Conservation (phyloP, 179 eudicot species). For the Dionaea muscipula region DNA sequence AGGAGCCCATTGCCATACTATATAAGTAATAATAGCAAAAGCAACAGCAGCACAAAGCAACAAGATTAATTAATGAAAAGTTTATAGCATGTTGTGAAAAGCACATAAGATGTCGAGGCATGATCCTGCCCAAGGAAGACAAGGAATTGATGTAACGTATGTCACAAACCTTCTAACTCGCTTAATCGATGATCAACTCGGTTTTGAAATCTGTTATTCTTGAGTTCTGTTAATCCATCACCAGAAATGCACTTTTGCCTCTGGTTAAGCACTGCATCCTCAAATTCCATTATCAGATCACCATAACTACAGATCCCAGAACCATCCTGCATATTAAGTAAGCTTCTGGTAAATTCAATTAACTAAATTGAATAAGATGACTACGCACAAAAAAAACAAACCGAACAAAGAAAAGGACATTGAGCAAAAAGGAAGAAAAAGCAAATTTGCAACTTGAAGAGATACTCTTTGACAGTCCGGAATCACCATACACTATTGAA, state of each 20-base stretch:
- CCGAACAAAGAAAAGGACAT: too few species aligned
- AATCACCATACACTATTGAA: too few species aligned
- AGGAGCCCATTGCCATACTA: too few species aligned
- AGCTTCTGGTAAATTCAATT: not conserved
- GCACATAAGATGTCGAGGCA: too few species aligned
- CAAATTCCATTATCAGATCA: slow-evolving; percentile 66
- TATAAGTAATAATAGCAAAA: too few species aligned
- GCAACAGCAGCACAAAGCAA: not conserved
- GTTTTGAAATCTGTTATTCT: slow-evolving; percentile 52
- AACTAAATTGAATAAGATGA: not conserved
- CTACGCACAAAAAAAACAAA: not conserved
- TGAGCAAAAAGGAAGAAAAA: too few species aligned
- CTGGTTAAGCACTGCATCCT: slow-evolving; percentile 68
- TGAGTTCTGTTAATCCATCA: slow-evolving; percentile 34
- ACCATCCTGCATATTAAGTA: slow-evolving; percentile 30
- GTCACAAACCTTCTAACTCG: slow-evolving; percentile 90
- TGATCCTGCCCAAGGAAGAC: not conserved
- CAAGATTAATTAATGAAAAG: too few species aligned
- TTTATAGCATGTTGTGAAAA: too few species aligned
- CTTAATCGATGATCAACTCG: slow-evolving; percentile 56
- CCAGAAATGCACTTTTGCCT: slow-evolving; percentile 59
- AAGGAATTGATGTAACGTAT: not conserved
- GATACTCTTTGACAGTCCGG: too few species aligned
- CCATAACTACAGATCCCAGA: slow-evolving; percentile 35
- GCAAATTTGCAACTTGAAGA: too few species aligned